A percentile compares a stretch with the other conserved stretches of the same genome.
These are phyloP conservation scores for Fusarium equiseti DNA, from an alignment of 2,329 filamentous ascomycete species.

Conservation along the genomic window DNA sequence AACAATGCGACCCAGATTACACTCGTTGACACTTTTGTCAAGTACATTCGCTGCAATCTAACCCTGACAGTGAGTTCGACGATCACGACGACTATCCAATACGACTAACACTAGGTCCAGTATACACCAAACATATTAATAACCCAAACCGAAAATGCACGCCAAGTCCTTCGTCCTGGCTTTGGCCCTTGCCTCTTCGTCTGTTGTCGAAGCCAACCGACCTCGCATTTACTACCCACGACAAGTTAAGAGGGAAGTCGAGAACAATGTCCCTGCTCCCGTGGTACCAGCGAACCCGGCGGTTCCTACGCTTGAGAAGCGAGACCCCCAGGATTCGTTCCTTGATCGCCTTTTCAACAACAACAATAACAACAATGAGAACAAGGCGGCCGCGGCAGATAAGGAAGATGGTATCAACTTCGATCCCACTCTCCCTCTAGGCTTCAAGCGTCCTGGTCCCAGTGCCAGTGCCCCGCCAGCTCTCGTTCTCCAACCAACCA, in stretches of 20 bases:
- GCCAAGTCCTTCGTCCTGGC: conserved; percentile 60
- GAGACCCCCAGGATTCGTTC: conserved; percentile 41
- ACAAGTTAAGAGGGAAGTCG: conserved; percentile 65
- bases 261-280: conserved; percentile 54
- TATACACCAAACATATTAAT: conserved; percentile 44
- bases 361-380: conserved; percentile 8
- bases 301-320: conserved; percentile 25
- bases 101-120: conserved; percentile 29
- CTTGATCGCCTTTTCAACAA: conserved; percentile 41
- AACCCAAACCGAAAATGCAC: conserved; percentile 57
- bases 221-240: conserved; percentile 70
- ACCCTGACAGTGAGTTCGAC: conserved; percentile 60
- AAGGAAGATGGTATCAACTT: conserved; percentile 25
- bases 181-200: conserved; percentile 62
- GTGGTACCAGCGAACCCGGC: conserved; percentile 48
- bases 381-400: neutral
- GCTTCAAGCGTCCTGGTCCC: conserved; percentile 24
- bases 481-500: conserved; percentile 39
- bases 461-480: conserved; percentile 36
- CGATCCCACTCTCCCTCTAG: conserved; percentile 28
- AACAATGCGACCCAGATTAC: conserved; percentile 50
- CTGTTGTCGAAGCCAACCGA: conserved; percentile 57
- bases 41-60: conserved; percentile 68
- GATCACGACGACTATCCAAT: neutral
- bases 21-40: conserved; percentile 68